phyloP scores from a whole-genome alignment of 2,329 filamentous ascomycete species.

The Fusarium nurragi region DNA sequence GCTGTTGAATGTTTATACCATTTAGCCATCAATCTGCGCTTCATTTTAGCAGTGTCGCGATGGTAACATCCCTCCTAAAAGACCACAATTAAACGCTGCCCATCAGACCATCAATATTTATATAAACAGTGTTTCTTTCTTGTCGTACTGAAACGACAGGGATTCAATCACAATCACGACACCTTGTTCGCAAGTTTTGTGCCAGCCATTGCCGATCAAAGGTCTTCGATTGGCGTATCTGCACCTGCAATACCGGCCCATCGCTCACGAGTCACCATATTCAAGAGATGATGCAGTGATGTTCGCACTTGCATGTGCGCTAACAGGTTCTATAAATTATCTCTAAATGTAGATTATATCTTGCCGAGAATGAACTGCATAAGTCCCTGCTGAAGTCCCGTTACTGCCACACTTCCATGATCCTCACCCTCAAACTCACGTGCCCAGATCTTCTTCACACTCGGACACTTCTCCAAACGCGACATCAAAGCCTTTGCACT shows the following conservation, averaged over 20 bases:
- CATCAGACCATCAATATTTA: neutral
- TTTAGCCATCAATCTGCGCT: neutral
- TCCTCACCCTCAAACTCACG: slow-evolving; percentile 44
- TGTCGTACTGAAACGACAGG: neutral
- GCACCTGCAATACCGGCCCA: too few species aligned
- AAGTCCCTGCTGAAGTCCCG: slow-evolving; percentile 37
- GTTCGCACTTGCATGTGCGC: neutral
- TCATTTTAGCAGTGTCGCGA: neutral
- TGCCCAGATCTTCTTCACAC: slow-evolving; percentile 33
- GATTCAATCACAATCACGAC: neutral
- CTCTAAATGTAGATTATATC: neutral
- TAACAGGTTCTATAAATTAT: neutral
- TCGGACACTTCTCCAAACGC: slow-evolving; percentile 31
- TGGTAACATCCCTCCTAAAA: neutral
- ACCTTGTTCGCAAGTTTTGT: neutral
- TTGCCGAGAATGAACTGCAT: slow-evolving; percentile 37
- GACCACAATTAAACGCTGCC: neutral
- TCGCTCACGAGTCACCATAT: too few species aligned
- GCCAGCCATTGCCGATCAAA: neutral
- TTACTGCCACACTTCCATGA: slow-evolving; percentile 37
- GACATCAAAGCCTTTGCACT: slow-evolving; percentile 27
- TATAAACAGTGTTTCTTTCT: neutral
- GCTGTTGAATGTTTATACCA: neutral
- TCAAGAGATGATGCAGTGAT: neutral
- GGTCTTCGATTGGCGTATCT: too few species aligned